These are phyloP conservation scores for Penicillium parvum DNA, from an alignment of 495 filamentous ascomycete genomes.

Conservation along the genomic window DNA sequence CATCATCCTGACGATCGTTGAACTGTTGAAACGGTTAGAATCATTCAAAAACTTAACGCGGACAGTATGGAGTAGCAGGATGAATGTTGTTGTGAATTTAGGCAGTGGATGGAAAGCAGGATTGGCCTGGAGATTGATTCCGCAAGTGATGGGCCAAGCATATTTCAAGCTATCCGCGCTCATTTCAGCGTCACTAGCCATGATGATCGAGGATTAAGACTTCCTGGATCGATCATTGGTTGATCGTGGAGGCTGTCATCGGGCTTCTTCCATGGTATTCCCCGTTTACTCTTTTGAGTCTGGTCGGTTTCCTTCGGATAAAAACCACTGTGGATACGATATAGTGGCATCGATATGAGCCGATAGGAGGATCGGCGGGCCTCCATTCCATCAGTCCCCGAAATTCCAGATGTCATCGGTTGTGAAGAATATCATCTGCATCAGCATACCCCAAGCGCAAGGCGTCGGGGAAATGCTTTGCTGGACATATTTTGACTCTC, in stretches of 20 bases:
- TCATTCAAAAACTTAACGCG: too few relatives aligned
- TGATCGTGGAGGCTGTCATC: not conserved
- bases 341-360: not conserved
- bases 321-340: not conserved
- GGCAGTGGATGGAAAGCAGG: not conserved
- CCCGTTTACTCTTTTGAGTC: not conserved
- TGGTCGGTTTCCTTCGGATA: not conserved
- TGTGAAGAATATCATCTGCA: constrained; percentile 18
- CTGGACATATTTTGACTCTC: not conserved
- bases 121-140: not conserved
- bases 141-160: not conserved
- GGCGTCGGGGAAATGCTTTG: constrained; percentile 1
- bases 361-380: too few relatives aligned
- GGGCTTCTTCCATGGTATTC: not conserved
- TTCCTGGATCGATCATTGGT: not conserved
- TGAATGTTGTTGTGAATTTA: too few relatives aligned
- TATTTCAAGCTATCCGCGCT: not conserved
- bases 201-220: not conserved
- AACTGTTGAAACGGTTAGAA: too few relatives aligned
- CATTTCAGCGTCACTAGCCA: not conserved
- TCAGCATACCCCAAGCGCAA: constrained; percentile 13
- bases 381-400: constrained; percentile 4
- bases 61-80: too few relatives aligned
- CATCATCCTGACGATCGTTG: too few relatives aligned
- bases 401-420: too few relatives aligned